These are phyloP conservation scores for Nicotiana obtusifolia DNA, from an alignment of 257 asterid species.

Conservation along the genomic window DNA sequence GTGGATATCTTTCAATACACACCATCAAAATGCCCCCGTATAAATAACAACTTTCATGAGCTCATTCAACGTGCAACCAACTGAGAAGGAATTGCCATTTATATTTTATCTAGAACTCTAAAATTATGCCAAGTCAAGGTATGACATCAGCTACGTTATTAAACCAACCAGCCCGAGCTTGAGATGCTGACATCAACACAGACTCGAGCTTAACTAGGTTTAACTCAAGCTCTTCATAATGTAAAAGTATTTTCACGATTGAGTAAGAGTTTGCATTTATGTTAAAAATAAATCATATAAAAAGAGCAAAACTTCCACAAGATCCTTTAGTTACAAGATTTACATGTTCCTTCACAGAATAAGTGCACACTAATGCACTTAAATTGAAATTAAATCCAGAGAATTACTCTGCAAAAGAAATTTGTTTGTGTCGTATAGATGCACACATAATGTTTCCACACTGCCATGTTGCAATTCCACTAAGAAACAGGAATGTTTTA, in stretches of 20 bases:
- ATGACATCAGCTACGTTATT: neutral
- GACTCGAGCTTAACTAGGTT: neutral
- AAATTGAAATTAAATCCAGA: too few species aligned
- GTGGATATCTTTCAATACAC: neutral
- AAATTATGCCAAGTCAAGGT: neutral
- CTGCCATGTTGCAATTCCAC: neutral
- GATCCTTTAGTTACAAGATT: neutral
- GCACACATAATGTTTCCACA: neutral
- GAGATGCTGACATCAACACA: neutral
- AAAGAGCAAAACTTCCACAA: neutral
- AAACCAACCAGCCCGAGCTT: neutral
- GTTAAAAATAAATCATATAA: neutral
- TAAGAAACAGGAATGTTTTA: neutral
- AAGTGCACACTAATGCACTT: neutral
- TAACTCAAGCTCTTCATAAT: neutral
- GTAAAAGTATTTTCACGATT: neutral
- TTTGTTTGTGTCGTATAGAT: neutral
- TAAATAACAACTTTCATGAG: neutral
- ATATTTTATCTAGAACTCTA: neutral
- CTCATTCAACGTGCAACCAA: slow-evolving; percentile 2
- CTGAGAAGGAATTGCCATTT: neutral
- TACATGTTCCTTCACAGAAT: neutral
- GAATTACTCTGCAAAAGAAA: too few species aligned
- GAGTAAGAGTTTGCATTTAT: neutral
- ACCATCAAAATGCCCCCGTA: neutral